phyloP scores from a whole-genome alignment of 129 eudicot species.

The Solidago caesia region DNA sequence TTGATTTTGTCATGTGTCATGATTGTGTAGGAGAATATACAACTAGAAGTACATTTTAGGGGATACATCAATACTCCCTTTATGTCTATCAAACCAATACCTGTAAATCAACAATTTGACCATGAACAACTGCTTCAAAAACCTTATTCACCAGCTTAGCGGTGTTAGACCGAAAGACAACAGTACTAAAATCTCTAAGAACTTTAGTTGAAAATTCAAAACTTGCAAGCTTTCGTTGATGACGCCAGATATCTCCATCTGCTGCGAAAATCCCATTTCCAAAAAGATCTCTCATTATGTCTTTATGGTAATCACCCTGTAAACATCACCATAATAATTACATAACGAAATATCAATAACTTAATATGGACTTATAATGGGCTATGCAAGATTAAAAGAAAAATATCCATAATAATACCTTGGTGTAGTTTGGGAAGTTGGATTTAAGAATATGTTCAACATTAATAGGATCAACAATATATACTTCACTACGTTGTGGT shows the following conservation, averaged over 20 bases:
- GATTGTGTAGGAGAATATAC: no score
- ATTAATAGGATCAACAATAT: conserved; percentile 3
- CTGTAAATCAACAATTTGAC: conserved; percentile 45
- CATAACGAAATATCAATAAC: not conserved
- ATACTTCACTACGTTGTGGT: not conserved
- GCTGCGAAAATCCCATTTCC: conserved; percentile 77
- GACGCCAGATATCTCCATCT: conserved; percentile 73
- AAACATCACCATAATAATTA: not conserved
- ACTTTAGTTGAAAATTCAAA: conserved; percentile 62
- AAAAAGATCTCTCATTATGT: conserved; percentile 50
- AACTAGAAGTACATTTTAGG: no score
- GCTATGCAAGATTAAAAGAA: not conserved
- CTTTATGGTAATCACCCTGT: conserved; percentile 45
- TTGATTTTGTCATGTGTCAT: no score
- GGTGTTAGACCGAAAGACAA: conserved; percentile 48
- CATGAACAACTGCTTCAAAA: conserved; percentile 28
- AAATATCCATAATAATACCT: not conserved
- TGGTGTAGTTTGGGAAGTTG: not conserved
- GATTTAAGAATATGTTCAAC: conserved; percentile 11
- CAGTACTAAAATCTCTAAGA: conserved; percentile 60
- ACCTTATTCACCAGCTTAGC: conserved; percentile 52
- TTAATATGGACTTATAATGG: not conserved
- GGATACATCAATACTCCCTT: not conserved
- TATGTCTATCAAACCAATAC: conserved; percentile 22
- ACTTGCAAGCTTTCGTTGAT: conserved; percentile 73